Evolutionary conservation across 2,329 filamentous ascomycete species (phyloP), one percentile per base, ranked within the genome.

Genomic region (Ilyonectria mors-panacis): DNA sequence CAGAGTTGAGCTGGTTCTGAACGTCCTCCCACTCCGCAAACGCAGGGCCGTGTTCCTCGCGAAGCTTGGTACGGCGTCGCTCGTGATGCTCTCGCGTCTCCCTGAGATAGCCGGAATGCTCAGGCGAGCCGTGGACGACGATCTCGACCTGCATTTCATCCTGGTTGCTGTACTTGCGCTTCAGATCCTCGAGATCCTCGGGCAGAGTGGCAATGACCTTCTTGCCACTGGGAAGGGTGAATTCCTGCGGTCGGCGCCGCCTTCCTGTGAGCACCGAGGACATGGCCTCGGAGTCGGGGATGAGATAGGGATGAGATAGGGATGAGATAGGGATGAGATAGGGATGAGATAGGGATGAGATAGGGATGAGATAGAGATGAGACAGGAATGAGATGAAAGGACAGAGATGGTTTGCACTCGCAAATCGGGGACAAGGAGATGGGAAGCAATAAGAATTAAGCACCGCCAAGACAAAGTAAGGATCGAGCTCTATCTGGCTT

Each of bases 11-110:
- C 69, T 90, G 85, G 9, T 78, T 74, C 48, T 86, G 85, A 9
- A 89, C 83, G 55, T 83, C 76, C 72, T 91, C 88, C 78, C 89
- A 88, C 70, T 89, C 85, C 33, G 86, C 83, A 70, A 86, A 88
- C 8, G 85, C 78, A 10, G 84, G 81, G 1, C 84, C 85, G 72
- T 89, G 84, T 67, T 83, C 79, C 58, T 83, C 77, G 37, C 83
- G 81, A 30, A 91, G 80, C 55, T 80, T 76, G 45, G 82, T 80
- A 37, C 85, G 83, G 10, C 81, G 81, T 23, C 78, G 73, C 67
- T 87, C 83, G 74, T 91, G 88, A 70, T 90, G 87, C 28, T 78
- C 78, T 69, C 87, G 87, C 0, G 86, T 82, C 65, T 84, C 75
- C 51, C 82, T 79, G 42, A 91, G 83, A 21, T 85, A 86, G 15